Evolutionary conservation across 176 grass and related monocot genomes (phyloP), one percentile per base, ranked within the genome.

Genomic region (Puya raimondii): DNA sequence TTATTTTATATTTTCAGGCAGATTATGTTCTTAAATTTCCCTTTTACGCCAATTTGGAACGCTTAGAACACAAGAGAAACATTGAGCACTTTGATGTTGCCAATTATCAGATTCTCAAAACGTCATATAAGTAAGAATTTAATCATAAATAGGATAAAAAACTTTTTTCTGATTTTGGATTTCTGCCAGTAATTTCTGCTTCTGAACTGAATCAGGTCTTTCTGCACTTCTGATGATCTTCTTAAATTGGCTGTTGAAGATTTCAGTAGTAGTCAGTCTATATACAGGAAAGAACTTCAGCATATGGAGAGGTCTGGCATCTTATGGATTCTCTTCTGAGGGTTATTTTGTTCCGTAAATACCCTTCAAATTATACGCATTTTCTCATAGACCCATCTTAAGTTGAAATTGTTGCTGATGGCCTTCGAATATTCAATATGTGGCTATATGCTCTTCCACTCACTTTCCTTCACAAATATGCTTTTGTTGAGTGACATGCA

Each of bases 61-160:
- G 85, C 16, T 66, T 96, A 47, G 81, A 85, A 51, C 92, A 96
- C 69, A 96, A 80, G 76, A 80, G 78, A 73, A 82, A 68, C 69
- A 96, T 96, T 20, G 88, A 96, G 81, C 50, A 68, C 67, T 84
- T 92, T 69, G 71, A 83, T 68, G 15, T 16, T 69, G 64, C 26
- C 13, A 59, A 51, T 14, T 66, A 66, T 59, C 50, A 42, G 0
- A 82, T 85, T 75, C 65, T 80, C 56, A 89, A 96, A 75, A 66
- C 84, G 56, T 51, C 65, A 56, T 75, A 80, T 21, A 18, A 53
- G 88, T 91, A 91, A 85, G 75, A 50, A 42, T 71, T 83, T 42
- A 42, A 3, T 33, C 11, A 47, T 71, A 42, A 64, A 70, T 0
- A 13, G 3, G 5, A 11, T 49, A 72, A 49, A 49, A 1, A 27